Evolutionary conservation across 2,329 filamentous ascomycete species (phyloP).

Genomic region (Aspergillus vadensis): DNA sequence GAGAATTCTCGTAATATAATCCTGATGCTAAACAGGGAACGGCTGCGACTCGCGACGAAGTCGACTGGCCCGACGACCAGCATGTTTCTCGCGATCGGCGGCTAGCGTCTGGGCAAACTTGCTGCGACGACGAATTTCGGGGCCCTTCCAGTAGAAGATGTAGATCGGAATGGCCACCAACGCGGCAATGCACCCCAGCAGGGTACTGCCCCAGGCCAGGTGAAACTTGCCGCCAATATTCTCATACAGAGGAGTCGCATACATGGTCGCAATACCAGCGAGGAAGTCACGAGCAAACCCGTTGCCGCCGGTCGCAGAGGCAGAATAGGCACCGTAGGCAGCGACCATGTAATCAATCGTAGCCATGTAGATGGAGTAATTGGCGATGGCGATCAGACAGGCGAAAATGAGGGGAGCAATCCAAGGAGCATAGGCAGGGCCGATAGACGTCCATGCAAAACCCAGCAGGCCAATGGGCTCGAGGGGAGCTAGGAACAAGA

Average conservation of each 20-base stretch:
- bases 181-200: conserved; percentile 64
- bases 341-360: conserved; percentile 70
- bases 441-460: conserved; percentile 63
- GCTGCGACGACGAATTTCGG: conserved; percentile 55
- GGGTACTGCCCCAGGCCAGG: conserved; percentile 63
- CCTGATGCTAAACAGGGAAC: neutral
- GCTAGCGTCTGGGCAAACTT: conserved; percentile 50
- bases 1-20: neutral
- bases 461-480: conserved; percentile 63
- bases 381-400: conserved; percentile 63
- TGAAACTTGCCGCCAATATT: conserved; percentile 60
- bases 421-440: conserved; percentile 59
- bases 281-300: conserved; percentile 67
- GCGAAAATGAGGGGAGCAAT: conserved; percentile 63
- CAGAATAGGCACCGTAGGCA: conserved; percentile 66
- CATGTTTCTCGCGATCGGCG: conserved; percentile 18
- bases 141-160: conserved; percentile 67
- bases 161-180: conserved; percentile 67
- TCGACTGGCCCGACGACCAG: conserved; percentile 18
- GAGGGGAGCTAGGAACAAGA: conserved; percentile 61
- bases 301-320: conserved; percentile 68
- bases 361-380: conserved; percentile 65
- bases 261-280: conserved; percentile 64
- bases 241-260: conserved; percentile 54
- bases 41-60: conserved; percentile 5